These are phyloP conservation scores for Phytophthora multivora DNA, from an alignment of 352 stramenopile species.

Conservation along the genomic window DNA sequence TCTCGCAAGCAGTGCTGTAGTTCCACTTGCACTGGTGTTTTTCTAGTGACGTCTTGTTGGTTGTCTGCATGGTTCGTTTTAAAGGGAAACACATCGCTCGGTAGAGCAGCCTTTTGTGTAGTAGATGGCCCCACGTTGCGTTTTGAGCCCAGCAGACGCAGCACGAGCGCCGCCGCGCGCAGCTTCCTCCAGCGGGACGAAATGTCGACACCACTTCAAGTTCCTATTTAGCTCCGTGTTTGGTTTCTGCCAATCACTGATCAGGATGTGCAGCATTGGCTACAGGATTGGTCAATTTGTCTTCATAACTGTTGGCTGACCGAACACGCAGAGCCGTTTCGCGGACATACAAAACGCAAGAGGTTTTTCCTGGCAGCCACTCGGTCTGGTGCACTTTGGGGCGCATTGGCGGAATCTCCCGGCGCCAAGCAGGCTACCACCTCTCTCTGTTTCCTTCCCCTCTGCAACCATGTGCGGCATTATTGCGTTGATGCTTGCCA, in stretches of 20 bases:
- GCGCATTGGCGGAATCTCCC: conserved; percentile 30
- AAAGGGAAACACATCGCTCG: neutral
- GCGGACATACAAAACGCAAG: conserved; percentile 18
- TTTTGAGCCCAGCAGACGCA: conserved; percentile 11
- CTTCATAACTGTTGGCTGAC: conserved; percentile 17
- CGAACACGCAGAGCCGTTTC: conserved; percentile 17
- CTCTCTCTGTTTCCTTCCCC: neutral
- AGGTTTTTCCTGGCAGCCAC: conserved; percentile 31
- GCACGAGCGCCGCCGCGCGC: conserved; percentile 37
- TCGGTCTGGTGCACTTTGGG: conserved; percentile 2
- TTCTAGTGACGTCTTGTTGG: neutral
- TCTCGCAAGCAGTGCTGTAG: conserved; percentile 17
- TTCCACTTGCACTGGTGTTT: conserved; percentile 13
- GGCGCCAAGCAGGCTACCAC: conserved; percentile 7
- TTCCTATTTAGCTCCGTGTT: neutral
- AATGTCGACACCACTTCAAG: conserved; percentile 14
- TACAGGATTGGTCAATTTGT: conserved; percentile 13
- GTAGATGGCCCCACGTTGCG: neutral
- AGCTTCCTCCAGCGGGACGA: conserved; percentile 33
- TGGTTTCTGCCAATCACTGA: conserved; percentile 9
- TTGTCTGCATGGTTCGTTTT: conserved; percentile 4
- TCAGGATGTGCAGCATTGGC: neutral
- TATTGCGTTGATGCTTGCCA: conserved; percentile 95
- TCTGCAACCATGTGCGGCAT: conserved; percentile 96
- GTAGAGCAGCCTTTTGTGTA: neutral